Base-by-base conservation (phyloP, 2,329 filamentous ascomycete species). In the Aaosphaeria pasadenensis region DNA sequence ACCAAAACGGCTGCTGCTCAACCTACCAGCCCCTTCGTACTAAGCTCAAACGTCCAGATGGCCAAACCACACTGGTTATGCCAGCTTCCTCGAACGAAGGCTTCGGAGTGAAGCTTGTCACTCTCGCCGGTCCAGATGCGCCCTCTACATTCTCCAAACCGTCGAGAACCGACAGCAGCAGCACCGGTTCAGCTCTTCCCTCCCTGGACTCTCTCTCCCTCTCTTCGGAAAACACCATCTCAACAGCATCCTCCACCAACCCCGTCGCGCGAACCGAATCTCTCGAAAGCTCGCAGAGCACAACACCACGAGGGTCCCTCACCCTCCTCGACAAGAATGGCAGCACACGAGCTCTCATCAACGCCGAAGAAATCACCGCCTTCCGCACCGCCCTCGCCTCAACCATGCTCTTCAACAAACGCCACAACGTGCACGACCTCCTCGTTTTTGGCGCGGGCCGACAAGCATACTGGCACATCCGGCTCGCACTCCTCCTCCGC, bases 401-500 rank as follows among this genome's bases (percentile, higher is more conserved):
- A 9, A 81, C 85, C 48, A 74, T 87, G 56, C 76, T 86, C 13
- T 82, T 82, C 62, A 75, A 74, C 57, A 76, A 77, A 60, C 88
- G 92, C 47, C 76, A 80, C 47, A 80, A 80, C 30, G 86, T 95
- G 39, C 85, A 86, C 63, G 89, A 85, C 11, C 65, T 96, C 7
- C 85, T 87, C 11, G 86, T 95, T 45, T 97, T 96, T 67, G 92
- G 92, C 28, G 86, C 87, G 32, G 92, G 92, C 41, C 84, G 87
- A 58, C 91, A 96, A 74, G 92, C 92, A 9, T 95, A 92, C 74
- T 97, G 91, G 91, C 92, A 96, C 67, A 83, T 95, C 39, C 86
- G 91, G 1, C 80, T 97, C 4, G 86, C 91, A 0, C 78, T 97
- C 7, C 78, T 92, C 54, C 78, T 94, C 43, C 86, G 81, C 1